phyloP scores from a whole-genome alignment of 352 stramenopile species.

The Lagenidium giganteum region DNA sequence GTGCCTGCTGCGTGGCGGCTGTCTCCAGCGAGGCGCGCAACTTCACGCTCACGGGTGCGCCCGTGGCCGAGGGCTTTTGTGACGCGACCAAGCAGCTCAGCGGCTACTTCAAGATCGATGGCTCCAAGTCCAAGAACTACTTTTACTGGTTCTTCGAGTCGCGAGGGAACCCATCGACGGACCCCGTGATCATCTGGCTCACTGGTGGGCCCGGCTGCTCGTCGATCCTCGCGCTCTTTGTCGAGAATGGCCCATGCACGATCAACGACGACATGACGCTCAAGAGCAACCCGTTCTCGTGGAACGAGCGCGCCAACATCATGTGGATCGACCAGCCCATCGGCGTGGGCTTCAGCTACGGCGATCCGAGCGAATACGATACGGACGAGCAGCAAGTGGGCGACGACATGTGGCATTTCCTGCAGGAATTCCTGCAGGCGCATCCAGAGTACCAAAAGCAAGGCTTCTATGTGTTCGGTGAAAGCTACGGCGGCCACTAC shows the following conservation, averaged over 20 bases:
- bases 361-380: slow-evolving; percentile 83
- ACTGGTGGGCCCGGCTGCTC: slow-evolving; percentile 95
- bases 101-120: slow-evolving; percentile 82
- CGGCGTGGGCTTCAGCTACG: slow-evolving; percentile 93
- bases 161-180: slow-evolving; percentile 62
- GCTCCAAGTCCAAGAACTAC: slow-evolving; percentile 89
- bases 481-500: slow-evolving; percentile 94
- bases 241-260: slow-evolving; percentile 95
- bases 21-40: no score
- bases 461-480: slow-evolving; percentile 92
- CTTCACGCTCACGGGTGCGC: slow-evolving; percentile 48
- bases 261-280: slow-evolving; percentile 90
- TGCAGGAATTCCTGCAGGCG: slow-evolving; percentile 91
- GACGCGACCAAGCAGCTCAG: slow-evolving; percentile 74
- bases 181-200: slow-evolving; percentile 96
- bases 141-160: slow-evolving; percentile 98
- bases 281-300: slow-evolving; percentile 87
- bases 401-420: slow-evolving; percentile 95
- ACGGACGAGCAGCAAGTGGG: slow-evolving; percentile 90
- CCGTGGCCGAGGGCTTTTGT: slow-evolving; percentile 60
- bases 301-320: slow-evolving; percentile 93
- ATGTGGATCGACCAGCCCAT: slow-evolving; percentile 97
- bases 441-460: slow-evolving; percentile 88
- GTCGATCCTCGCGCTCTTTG: slow-evolving; percentile 89
- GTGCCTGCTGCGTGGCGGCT: no score